phyloP scores from a whole-genome alignment of 768 basidiomycete species.

The Kwoniella mangroviensis region DNA sequence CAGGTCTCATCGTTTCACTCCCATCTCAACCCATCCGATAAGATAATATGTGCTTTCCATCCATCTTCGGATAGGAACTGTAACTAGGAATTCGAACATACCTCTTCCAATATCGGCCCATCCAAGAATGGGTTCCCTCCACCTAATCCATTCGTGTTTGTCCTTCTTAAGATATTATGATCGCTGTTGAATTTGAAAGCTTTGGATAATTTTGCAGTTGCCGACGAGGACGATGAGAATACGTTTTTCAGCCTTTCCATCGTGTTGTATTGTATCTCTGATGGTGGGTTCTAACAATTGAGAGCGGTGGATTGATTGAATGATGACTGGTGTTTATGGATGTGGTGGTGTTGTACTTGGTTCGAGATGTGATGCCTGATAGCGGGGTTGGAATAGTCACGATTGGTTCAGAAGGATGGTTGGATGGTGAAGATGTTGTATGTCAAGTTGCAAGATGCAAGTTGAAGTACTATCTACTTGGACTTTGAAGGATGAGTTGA shows the following conservation, averaged over 20 bases:
- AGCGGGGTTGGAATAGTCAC: background rate
- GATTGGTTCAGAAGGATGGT: background rate
- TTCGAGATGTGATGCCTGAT: background rate
- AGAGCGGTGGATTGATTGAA: background rate
- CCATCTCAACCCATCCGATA: no score
- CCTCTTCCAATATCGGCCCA: conserved; percentile 46
- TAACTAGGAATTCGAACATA: conserved; percentile 20
- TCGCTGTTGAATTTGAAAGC: conserved; percentile 45
- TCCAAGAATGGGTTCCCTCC: conserved; percentile 44
- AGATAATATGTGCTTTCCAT: no score
- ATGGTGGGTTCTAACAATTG: background rate
- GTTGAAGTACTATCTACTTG: conserved; percentile 10
- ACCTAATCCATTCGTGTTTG: conserved; percentile 14
- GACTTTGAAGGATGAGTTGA: background rate
- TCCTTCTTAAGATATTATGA: conserved; percentile 29
- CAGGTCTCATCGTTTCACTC: no score
- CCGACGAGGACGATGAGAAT: conserved; percentile 21
- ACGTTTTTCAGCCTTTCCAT: conserved; percentile 34
- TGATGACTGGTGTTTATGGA: no score
- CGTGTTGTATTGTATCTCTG: background rate
- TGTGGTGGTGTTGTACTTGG: background rate
- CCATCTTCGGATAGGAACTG: no score
- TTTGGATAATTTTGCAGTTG: conserved; percentile 37
- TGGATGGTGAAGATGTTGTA: background rate
- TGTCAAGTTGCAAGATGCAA: background rate